A percentile compares a stretch with the other conserved stretches of the same genome.
phyloP scores from a whole-genome alignment of 768 basidiomycete species.

The Lactifluus rugatus region DNA sequence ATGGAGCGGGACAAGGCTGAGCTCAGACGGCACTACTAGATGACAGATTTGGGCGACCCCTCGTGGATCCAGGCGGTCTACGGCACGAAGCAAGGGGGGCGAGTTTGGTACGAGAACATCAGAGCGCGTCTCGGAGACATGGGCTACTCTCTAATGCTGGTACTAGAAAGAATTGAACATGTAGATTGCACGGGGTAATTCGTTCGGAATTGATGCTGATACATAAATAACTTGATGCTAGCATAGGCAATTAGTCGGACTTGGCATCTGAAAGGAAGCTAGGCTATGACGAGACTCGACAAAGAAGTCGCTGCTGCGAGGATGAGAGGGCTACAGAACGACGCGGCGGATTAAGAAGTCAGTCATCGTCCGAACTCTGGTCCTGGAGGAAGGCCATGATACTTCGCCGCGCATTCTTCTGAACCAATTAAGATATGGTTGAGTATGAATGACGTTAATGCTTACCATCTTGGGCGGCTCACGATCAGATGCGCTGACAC shows the following conservation, averaged over 20 bases:
- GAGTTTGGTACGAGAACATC: no score
- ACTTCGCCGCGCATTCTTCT: conserved; percentile 43
- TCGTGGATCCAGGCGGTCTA: no score
- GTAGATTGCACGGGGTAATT: neutral
- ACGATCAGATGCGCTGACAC: conserved; percentile 18
- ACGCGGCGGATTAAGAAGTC: conserved; percentile 11
- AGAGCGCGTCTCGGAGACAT: neutral
- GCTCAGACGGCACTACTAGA: no score
- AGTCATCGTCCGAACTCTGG: conserved; percentile 56
- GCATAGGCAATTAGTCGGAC: neutral
- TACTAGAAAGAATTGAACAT: neutral
- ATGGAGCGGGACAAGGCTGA: no score
- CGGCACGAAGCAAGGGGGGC: no score
- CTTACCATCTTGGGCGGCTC: conserved; percentile 3
- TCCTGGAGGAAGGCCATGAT: conserved; percentile 66
- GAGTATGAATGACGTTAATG: neutral
- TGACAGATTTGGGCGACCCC: no score
- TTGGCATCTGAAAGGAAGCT: neutral
- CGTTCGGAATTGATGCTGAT: neutral
- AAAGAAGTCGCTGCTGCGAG: neutral
- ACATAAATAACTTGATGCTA: neutral
- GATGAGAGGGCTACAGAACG: neutral
- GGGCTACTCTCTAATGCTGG: neutral
- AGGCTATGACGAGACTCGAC: neutral
- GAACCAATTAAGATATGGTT: neutral